phyloP scores from a whole-genome alignment of 1,139 yeast species.

The Saccharomyces hybrid region DNA sequence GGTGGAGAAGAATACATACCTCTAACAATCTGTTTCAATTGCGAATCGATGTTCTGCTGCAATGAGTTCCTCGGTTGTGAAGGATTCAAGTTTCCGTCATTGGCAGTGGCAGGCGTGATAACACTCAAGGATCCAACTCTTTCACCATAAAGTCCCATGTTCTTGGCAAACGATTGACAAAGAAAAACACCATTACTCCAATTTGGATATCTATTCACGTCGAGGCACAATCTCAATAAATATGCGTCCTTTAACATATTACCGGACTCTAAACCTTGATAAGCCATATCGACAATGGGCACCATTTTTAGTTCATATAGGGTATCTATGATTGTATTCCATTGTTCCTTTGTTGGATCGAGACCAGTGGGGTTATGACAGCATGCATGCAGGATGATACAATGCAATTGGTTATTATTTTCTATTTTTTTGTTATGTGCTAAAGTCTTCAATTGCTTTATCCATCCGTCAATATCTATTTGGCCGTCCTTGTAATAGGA shows the following conservation, averaged over 20 bases:
- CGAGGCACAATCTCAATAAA: conserved; percentile 36
- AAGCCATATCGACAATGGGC: conserved; percentile 85
- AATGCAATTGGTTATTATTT: conserved; percentile 42
- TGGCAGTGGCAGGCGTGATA: conserved; percentile 38
- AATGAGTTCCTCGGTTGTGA: conserved; percentile 10
- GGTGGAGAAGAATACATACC: conserved; percentile 93
- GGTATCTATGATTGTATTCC: conserved; percentile 63
- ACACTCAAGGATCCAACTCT: conserved; percentile 75
- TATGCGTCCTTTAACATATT: conserved; percentile 45
- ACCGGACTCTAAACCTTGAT: conserved; percentile 91
- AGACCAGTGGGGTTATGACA: conserved; percentile 97
- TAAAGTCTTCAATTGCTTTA: conserved; percentile 30
- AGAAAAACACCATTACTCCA: conserved; percentile 48
- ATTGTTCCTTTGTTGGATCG: conserved; percentile 74
- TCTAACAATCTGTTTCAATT: conserved; percentile 63
- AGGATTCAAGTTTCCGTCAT: neutral
- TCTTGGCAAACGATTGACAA: conserved; percentile 92
- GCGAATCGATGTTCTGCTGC: conserved; percentile 54
- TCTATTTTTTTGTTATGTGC: conserved; percentile 46
- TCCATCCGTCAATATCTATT: conserved; percentile 43
- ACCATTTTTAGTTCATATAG: conserved; percentile 49
- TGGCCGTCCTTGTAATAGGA: conserved; percentile 48
- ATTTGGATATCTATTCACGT: conserved; percentile 20
- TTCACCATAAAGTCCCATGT: conserved; percentile 96
- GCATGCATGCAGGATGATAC: conserved; percentile 82